Percentiles rank a stretch among this genome's conserved stretches.
Evolutionary conservation across 2,329 filamentous ascomycete genomes (phyloP).

Genomic region (Colletotrichum sp.): DNA sequence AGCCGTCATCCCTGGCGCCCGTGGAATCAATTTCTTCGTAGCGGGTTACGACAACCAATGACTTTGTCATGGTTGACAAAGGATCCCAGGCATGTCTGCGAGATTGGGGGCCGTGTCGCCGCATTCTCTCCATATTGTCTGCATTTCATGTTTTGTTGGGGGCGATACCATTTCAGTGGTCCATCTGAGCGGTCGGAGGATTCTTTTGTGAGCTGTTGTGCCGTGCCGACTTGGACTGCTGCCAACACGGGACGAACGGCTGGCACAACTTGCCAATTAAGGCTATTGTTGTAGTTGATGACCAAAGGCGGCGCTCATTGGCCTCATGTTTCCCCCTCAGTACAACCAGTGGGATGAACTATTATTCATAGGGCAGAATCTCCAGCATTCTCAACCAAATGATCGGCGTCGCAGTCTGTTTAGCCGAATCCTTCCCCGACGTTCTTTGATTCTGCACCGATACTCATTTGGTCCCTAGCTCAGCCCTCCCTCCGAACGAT

Average conservation of each 20-base stretch:
- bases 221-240: not conserved
- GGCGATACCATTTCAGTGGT: not conserved
- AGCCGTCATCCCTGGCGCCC: not conserved
- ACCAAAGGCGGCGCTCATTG: not conserved
- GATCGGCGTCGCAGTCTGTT: constrained; percentile 1
- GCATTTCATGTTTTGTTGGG: not conserved
- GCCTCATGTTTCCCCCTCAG: not conserved
- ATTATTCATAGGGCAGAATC: not conserved
- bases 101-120: not conserved
- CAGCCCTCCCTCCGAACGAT: not conserved
- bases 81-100: not conserved
- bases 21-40: not conserved
- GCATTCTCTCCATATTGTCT: not conserved
- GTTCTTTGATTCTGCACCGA: not conserved
- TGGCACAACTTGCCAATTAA: not conserved
- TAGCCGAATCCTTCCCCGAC: not conserved
- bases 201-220: not conserved
- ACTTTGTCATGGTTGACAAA: constrained; percentile 1
- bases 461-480: not conserved
- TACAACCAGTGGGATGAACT: constrained; percentile 8
- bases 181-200: not conserved
- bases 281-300: not conserved
- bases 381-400: not conserved
- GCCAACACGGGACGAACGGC: not conserved
- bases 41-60: not conserved